A percentile compares a stretch with the other conserved stretches of the same genome.
Conservation (phyloP, 805 yeast genomes). For the Lipomyces mesembrius region DNA sequence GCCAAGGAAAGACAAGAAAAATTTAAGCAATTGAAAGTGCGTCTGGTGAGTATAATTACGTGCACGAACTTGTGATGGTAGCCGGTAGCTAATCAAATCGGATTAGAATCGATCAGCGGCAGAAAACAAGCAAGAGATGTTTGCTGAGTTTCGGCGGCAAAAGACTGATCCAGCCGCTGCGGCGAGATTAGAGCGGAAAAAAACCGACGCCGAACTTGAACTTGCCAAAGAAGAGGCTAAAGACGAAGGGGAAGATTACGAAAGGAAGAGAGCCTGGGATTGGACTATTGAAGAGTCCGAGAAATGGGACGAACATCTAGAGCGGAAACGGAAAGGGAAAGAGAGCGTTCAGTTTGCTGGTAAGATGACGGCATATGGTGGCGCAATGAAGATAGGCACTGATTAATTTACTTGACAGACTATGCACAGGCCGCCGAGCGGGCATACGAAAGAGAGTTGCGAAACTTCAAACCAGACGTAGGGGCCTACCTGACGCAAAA, state of each 20-base stretch:
- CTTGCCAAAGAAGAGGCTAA: conserved; percentile 47
- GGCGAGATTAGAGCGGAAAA: conserved; percentile 41
- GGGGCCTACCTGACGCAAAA: conserved; percentile 53
- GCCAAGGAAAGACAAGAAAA: conserved; percentile 23
- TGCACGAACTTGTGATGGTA: background rate
- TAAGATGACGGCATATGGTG: conserved; percentile 26
- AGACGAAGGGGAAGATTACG: conserved; percentile 50
- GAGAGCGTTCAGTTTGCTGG: conserved; percentile 49
- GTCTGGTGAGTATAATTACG: conserved; percentile 16
- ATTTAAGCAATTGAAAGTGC: conserved; percentile 25
- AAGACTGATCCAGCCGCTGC: conserved; percentile 31
- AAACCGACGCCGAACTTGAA: conserved; percentile 49
- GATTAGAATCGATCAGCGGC: conserved; percentile 33
- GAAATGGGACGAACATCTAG: conserved; percentile 58
- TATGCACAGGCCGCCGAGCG: conserved; percentile 61
- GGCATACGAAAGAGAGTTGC: conserved; percentile 61
- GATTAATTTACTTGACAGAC: conserved; percentile 45
- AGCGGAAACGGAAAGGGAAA: conserved; percentile 42
- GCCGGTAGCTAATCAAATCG: background rate
- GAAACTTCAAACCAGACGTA: conserved; percentile 48
- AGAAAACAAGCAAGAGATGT: conserved; percentile 35
- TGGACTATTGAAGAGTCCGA: conserved; percentile 69
- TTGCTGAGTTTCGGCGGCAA: conserved; percentile 35
- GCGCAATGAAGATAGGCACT: background rate
- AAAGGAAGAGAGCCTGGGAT: conserved; percentile 55